Conservation (phyloP, 2,329 filamentous ascomycete genomes). For the Passalora sequoiae region DNA sequence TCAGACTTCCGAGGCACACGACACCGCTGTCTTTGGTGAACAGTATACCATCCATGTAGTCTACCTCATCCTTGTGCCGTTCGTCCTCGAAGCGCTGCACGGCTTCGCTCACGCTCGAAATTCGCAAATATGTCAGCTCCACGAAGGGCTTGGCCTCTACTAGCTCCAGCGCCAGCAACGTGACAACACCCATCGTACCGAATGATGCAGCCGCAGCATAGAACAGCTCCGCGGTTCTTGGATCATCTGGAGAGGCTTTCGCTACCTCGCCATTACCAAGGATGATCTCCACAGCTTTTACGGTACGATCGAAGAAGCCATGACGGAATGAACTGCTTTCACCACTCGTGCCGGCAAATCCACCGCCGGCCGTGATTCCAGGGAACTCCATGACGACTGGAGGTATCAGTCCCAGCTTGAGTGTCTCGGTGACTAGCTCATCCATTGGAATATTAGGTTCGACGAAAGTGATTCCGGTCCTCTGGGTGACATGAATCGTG, state of each 20-base stretch:
- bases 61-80: slow-evolving; percentile 36
- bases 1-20: slow-evolving; percentile 1
- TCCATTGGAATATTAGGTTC: slow-evolving; percentile 68
- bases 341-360: slow-evolving; percentile 60
- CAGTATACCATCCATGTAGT: slow-evolving; percentile 59
- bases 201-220: slow-evolving; percentile 60
- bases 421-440: slow-evolving; percentile 52
- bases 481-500: slow-evolving; percentile 36
- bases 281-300: slow-evolving; percentile 59
- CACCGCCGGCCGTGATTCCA: slow-evolving; percentile 63
- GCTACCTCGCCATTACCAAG: slow-evolving; percentile 51
- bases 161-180: slow-evolving; percentile 48
- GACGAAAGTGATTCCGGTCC: slow-evolving; percentile 50
- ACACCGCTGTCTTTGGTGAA: slow-evolving; percentile 30
- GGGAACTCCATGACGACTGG: slow-evolving; percentile 67
- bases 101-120: slow-evolving; percentile 37
- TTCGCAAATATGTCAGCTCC: slow-evolving; percentile 45
- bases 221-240: slow-evolving; percentile 51
- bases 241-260: slow-evolving; percentile 44
- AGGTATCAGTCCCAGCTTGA: slow-evolving; percentile 52
- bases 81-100: slow-evolving; percentile 30
- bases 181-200: slow-evolving; percentile 62
- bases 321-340: slow-evolving; percentile 62
- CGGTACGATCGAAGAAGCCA: slow-evolving; percentile 60
- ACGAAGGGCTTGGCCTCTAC: slow-evolving; percentile 45